Evolutionary conservation across 129 eudicot species (phyloP).

Genomic region (Chrysanthemum makinoi): DNA sequence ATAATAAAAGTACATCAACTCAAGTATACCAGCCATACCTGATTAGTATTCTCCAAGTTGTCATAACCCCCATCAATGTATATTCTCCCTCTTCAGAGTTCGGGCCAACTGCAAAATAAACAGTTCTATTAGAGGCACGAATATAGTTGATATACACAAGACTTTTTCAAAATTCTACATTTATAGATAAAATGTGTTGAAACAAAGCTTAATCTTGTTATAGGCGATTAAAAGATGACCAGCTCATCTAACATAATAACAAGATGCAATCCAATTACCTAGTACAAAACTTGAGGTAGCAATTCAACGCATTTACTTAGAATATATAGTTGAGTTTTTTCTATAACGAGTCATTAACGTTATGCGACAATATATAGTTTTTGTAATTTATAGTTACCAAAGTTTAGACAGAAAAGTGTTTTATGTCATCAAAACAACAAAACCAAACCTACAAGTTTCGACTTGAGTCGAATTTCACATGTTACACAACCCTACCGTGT

Average conservation of each 20-base stretch:
- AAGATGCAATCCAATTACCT: background rate
- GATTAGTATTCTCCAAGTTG: slow-evolving; percentile 93
- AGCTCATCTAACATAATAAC: background rate
- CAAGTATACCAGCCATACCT: slow-evolving; percentile 63
- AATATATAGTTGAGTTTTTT: too few relatives aligned
- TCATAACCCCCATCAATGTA: slow-evolving; percentile 89
- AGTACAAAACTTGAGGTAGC: background rate
- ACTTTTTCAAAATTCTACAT: slow-evolving; percentile 1
- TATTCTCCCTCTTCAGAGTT: slow-evolving; percentile 87
- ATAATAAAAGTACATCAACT: background rate
- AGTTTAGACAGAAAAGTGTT: too few relatives aligned
- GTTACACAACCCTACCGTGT: too few relatives aligned
- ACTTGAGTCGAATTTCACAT: too few relatives aligned
- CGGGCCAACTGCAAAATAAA: slow-evolving; percentile 55
- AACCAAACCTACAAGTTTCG: too few relatives aligned
- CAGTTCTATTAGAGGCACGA: slow-evolving; percentile 15
- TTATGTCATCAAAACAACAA: too few relatives aligned
- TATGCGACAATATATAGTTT: too few relatives aligned
- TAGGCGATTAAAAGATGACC: background rate
- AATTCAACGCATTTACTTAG: too few relatives aligned
- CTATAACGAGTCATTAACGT: too few relatives aligned
- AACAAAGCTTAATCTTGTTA: slow-evolving; percentile 8
- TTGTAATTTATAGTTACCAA: too few relatives aligned
- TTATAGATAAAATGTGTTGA: background rate
- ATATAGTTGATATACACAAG: background rate